Evolutionary conservation across 108 stramenopile genomes (phyloP), one percentile per base, ranked within the genome.

Genomic region (Nannochloropsis oceanica): DNA sequence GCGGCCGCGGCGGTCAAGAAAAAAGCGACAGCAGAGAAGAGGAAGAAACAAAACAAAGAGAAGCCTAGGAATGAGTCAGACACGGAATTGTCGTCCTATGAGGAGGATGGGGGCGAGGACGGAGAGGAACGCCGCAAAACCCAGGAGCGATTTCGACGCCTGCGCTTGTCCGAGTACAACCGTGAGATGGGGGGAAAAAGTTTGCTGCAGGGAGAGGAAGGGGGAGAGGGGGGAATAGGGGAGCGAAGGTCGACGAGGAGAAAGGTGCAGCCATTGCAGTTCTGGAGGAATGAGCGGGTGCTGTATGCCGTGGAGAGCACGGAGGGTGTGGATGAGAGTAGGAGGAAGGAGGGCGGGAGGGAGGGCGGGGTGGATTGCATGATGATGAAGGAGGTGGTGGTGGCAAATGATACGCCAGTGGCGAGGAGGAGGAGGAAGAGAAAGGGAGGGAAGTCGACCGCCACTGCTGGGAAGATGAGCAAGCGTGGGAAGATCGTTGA

Each of bases 221-320:
- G 80, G 82, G 79, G 43, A 9, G 81, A 81, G 26, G 46, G 79
- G 27, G 80, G 85, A 0, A 82, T 84, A n/a, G 88, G 88, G 24
- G 80, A 79, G 27, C 46, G 88, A 44, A 81, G 88, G 26, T 85
- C 84, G 42, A 46, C 84, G 11, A 43, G 88, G 11, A 44, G 82
- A 0, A 81, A 84, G 22, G 44, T 89, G 79, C 79, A 81, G 73
- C 81, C 85, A 10, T 20, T 85, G 26, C 80, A 89, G 59, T 89
- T 44, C 26, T 89, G 88, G 88, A 83, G 82, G 79, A 82, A 84
- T 13, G 88, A 89, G 42, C 59, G 81, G 27, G 73, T 85, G 42
- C 42, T 86, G 85, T 89, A 85, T 42, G 84, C 79, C 25, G 84
- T 82, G 59, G 59, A 73, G 59, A 73, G 59, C 59, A 73, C 59